Evolutionary conservation across 495 filamentous ascomycete genomes (phyloP).

Genomic region (Penicillium dipodomyicola): DNA sequence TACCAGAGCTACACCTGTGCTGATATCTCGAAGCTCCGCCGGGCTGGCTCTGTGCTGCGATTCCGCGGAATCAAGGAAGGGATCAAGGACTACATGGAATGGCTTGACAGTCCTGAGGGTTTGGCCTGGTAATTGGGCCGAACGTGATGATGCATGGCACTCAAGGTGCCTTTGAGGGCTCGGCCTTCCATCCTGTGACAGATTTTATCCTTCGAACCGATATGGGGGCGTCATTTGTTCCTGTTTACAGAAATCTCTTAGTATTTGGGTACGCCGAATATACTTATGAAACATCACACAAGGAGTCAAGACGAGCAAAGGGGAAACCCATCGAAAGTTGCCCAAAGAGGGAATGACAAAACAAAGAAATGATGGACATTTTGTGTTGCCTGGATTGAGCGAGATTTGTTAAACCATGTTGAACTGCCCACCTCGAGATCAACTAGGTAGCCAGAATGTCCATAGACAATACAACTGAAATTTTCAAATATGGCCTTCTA

Average conservation of each 20-base stretch:
- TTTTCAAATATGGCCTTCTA: background rate
- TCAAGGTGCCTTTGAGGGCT: background rate
- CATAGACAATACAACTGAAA: background rate
- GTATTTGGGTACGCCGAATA: background rate
- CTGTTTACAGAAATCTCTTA: background rate
- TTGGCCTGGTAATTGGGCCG: background rate
- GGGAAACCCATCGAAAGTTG: background rate
- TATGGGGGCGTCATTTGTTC: background rate
- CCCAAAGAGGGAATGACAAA: background rate
- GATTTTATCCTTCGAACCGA: background rate
- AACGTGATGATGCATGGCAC: background rate
- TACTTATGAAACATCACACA: background rate
- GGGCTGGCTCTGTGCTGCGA: background rate
- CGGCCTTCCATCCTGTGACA: background rate
- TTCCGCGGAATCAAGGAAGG: slow-evolving; percentile 6
- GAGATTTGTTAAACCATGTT: background rate
- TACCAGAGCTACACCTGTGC: slow-evolving; percentile 7
- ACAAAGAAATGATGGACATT: background rate
- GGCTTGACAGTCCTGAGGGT: background rate
- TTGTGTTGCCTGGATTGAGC: background rate
- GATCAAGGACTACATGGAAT: slow-evolving; percentile 2
- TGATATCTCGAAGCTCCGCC: slow-evolving; percentile 7
- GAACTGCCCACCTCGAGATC: no score
- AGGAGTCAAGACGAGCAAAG: background rate
- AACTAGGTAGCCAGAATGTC: background rate